These are phyloP conservation scores for Saturnispora dispora DNA, from an alignment of 805 yeast genomes.

Conservation along the genomic window DNA sequence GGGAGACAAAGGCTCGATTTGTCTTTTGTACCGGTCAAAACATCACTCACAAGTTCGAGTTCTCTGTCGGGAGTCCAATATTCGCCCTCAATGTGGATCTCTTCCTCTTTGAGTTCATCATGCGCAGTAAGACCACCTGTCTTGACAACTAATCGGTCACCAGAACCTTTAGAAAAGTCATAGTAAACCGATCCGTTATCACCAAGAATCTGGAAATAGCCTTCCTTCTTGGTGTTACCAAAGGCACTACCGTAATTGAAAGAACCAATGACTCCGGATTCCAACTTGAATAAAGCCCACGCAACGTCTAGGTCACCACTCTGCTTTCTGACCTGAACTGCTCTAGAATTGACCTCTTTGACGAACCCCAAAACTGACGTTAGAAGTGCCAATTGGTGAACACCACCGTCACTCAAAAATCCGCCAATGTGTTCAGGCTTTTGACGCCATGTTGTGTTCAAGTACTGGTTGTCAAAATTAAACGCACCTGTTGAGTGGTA, in stretches of 20 bases:
- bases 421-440: conserved; percentile 92
- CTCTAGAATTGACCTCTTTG: conserved; percentile 60
- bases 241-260: conserved; percentile 82
- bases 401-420: conserved; percentile 90
- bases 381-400: conserved; percentile 83
- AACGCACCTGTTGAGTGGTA: conserved; percentile 71
- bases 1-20: conserved; percentile 38
- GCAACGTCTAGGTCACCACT: conserved; percentile 80
- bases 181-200: conserved; percentile 64
- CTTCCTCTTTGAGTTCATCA: conserved; percentile 30
- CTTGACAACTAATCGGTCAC: conserved; percentile 30
- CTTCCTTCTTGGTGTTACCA: conserved; percentile 69
- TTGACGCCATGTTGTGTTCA: conserved; percentile 76
- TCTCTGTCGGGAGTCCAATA: conserved; percentile 35
- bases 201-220: conserved; percentile 67
- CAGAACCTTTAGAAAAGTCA: conserved; percentile 49
- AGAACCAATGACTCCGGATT: conserved; percentile 62
- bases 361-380: conserved; percentile 76
- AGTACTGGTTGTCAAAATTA: conserved; percentile 49
- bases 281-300: conserved; percentile 57
- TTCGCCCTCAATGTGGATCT: conserved; percentile 36
- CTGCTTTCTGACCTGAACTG: conserved; percentile 65
- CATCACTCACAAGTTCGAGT: conserved; percentile 39
- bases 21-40: conserved; percentile 19
- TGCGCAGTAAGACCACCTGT: conserved; percentile 51